Evolutionary conservation across 768 basidiomycete genomes (phyloP).

Genomic region (Kwoniella botswanensis): DNA sequence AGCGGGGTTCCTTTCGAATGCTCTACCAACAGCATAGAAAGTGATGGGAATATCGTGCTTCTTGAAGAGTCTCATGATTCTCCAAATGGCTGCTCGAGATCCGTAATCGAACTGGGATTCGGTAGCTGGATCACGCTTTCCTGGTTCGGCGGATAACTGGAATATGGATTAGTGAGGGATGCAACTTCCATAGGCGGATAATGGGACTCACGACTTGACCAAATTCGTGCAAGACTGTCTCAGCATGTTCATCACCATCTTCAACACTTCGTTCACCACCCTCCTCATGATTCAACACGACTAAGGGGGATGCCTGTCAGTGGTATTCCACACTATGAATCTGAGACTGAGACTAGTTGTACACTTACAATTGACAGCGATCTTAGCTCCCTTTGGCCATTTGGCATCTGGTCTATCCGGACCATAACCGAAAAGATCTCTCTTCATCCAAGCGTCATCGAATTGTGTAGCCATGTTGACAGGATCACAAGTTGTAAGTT

Average conservation of each 20-base stretch:
- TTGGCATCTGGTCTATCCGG: conserved; percentile 38
- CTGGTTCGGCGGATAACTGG: conserved; percentile 24
- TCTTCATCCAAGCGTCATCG: conserved; percentile 33
- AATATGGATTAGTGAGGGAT: not conserved
- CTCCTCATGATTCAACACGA: conserved; percentile 36
- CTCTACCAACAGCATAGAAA: conserved; percentile 51
- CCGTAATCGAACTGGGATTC: conserved; percentile 53
- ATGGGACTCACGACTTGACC: conserved; percentile 23
- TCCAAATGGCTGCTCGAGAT: conserved; percentile 50
- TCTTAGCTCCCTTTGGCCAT: conserved; percentile 46
- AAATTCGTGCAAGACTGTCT: conserved; percentile 39
- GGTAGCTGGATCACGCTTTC: conserved; percentile 34
- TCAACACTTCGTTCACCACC: conserved; percentile 36
- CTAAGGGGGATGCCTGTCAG: not conserved
- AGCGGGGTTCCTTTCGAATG: conserved; percentile 44
- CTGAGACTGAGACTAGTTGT: too few relatives aligned
- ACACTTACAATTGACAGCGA: conserved; percentile 41
- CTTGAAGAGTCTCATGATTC: conserved; percentile 44
- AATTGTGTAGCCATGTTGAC: conserved; percentile 11
- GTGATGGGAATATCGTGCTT: conserved; percentile 52
- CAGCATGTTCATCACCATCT: conserved; percentile 36
- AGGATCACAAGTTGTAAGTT: too few relatives aligned
- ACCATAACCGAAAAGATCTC: conserved; percentile 44
- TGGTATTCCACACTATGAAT: not conserved
- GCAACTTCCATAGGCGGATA: not conserved